phyloP scores from a whole-genome alignment of 495 filamentous ascomycete species.

The Bombardia bombarda region DNA sequence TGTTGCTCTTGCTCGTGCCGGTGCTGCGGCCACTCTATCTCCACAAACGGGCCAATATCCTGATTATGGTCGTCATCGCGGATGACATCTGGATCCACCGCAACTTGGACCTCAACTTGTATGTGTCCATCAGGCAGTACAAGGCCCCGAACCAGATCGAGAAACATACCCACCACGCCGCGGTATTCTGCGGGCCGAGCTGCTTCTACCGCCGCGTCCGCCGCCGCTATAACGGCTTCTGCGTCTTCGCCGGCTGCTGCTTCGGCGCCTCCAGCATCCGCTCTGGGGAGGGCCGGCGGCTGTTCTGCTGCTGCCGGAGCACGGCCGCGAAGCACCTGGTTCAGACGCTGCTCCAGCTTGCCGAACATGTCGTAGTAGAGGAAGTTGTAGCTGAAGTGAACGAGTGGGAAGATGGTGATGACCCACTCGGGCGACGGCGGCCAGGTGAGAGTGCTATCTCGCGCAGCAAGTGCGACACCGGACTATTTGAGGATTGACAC shows the following conservation, averaged over 20 bases:
- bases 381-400: constrained; percentile 59
- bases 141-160: too few relatives aligned
- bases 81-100: too few relatives aligned
- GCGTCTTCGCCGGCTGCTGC: too few relatives aligned
- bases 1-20: too few relatives aligned
- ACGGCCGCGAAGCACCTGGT: constrained; percentile 21
- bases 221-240: constrained; percentile 4
- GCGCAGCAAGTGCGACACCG: constrained; percentile 8
- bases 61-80: too few relatives aligned
- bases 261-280: too few relatives aligned
- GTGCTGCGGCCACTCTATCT: too few relatives aligned
- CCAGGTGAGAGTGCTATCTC: constrained; percentile 41
- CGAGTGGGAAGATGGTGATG: constrained; percentile 57
- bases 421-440: constrained; percentile 68
- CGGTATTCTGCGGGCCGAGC: too few relatives aligned
- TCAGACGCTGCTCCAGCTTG: constrained; percentile 54
- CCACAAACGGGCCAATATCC: too few relatives aligned
- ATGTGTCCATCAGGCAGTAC: too few relatives aligned
- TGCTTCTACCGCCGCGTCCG: constrained; percentile 12
- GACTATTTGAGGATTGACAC: constrained; percentile 11
- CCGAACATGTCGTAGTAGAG: constrained; percentile 59
- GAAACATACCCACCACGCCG: too few relatives aligned
- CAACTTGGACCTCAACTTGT: too few relatives aligned
- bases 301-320: constrained; percentile 11
- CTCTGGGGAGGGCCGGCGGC: background rate